Conservation (phyloP, 2,329 filamentous ascomycete genomes). For the Ascochyta pisi region DNA sequence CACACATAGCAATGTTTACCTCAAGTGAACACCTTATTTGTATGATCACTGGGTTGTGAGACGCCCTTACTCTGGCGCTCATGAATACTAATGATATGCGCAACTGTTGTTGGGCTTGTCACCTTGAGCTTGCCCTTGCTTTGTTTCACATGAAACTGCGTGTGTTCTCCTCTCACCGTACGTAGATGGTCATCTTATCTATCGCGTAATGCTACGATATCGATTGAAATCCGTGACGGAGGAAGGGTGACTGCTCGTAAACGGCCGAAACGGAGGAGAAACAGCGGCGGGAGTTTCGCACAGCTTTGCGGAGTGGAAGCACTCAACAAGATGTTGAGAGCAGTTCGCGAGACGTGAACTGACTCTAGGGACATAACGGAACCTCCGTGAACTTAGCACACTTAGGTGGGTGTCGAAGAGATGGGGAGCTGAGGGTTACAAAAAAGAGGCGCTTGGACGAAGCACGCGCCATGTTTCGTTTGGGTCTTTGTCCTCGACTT, state of each 20-base stretch:
- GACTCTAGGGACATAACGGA: neutral
- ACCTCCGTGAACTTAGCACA: neutral
- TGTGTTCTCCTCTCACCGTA: too few species aligned
- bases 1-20: neutral
- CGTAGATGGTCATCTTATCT: too few species aligned
- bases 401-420: neutral
- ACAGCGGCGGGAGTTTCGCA: conserved; percentile 1
- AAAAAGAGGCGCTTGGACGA: neutral
- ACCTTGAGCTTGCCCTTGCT: too few species aligned
- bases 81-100: neutral
- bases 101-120: too few species aligned
- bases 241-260: neutral
- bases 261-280: conserved; percentile 6
- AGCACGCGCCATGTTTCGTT: conserved; percentile 11
- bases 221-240: neutral
- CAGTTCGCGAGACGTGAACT: neutral
- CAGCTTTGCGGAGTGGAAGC: neutral
- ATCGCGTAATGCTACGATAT: neutral
- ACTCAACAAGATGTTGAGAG: neutral
- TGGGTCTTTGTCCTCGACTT: neutral
- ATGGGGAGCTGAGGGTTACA: neutral
- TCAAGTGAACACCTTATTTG: neutral
- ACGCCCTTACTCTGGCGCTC: neutral
- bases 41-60: neutral
- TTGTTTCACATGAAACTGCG: too few species aligned